Conservation (phyloP, 2,329 filamentous ascomycete species). For the Parafenestella ontariensis region DNA sequence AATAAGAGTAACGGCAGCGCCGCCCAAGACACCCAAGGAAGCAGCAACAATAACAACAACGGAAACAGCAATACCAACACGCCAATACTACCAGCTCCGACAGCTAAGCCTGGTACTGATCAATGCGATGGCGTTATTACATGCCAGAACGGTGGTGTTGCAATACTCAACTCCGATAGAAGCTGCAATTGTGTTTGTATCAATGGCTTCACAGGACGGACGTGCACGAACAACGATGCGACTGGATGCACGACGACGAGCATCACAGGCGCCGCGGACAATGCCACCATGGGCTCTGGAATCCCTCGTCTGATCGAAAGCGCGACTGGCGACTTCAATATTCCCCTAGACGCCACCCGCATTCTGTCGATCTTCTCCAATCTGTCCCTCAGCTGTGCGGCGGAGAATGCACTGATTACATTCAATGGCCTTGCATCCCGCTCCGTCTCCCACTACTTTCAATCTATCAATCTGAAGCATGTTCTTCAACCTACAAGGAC, state of each 20-base stretch:
- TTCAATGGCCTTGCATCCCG: constrained; percentile 66
- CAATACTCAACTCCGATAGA: constrained; percentile 67
- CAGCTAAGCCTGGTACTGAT: constrained; percentile 21
- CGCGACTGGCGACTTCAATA: constrained; percentile 72
- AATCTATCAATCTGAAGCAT: constrained; percentile 27
- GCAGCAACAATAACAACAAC: constrained; percentile 23
- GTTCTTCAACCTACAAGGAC: constrained; percentile 30
- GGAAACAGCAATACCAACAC: constrained; percentile 27
- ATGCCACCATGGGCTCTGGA: constrained; percentile 79
- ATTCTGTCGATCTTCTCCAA: constrained; percentile 79
- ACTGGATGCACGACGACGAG: constrained; percentile 63
- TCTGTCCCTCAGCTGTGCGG: constrained; percentile 77
- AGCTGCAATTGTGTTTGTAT: constrained; percentile 87
- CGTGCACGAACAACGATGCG: constrained; percentile 60
- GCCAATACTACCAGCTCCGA: constrained; percentile 27
- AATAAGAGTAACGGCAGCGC: constrained; percentile 36
- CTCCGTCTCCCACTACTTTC: constrained; percentile 21
- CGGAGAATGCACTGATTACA: constrained; percentile 86
- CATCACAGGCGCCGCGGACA: constrained; percentile 50
- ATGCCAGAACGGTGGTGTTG: constrained; percentile 83
- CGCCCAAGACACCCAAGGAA: constrained; percentile 26
- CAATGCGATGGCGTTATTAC: constrained; percentile 67
- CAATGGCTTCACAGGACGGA: constrained; percentile 79
- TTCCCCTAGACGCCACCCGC: constrained; percentile 73
- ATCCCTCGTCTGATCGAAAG: constrained; percentile 76